Evolutionary conservation across 352 stramenopile genomes (phyloP).

Genomic region (Globisporangium alternatum): DNA sequence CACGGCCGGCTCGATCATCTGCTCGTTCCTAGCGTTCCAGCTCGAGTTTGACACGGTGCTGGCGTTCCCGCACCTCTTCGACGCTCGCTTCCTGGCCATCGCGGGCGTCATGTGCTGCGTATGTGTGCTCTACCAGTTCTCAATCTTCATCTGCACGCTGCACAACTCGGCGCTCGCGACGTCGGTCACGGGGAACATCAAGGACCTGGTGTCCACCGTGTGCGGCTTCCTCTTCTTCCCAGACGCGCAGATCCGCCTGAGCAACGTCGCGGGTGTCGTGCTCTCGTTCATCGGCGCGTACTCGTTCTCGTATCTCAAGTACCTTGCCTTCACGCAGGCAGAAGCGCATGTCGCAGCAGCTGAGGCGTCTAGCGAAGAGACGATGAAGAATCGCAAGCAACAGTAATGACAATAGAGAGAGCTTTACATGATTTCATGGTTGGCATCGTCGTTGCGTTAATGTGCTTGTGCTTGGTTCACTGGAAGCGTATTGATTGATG

Average conservation of each 20-base stretch:
- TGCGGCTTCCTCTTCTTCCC: slow-evolving; percentile 59
- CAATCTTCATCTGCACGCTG: slow-evolving; percentile 65
- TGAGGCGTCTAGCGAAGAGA: neutral
- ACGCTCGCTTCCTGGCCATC: slow-evolving; percentile 31
- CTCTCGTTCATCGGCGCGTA: slow-evolving; percentile 73
- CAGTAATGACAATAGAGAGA: neutral
- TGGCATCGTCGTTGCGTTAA: too few relatives aligned
- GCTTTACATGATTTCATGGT: neutral
- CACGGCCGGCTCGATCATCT: slow-evolving; percentile 41
- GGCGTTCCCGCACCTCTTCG: slow-evolving; percentile 24
- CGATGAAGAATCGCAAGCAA: slow-evolving; percentile 1
- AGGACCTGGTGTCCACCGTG: slow-evolving; percentile 62
- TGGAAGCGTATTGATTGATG: neutral
- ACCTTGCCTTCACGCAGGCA: slow-evolving; percentile 32
- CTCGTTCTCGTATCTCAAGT: slow-evolving; percentile 74
- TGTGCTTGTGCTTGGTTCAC: neutral
- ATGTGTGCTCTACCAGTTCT: slow-evolving; percentile 75
- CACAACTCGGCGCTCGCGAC: slow-evolving; percentile 69
- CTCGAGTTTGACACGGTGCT: slow-evolving; percentile 43
- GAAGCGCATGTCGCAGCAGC: neutral
- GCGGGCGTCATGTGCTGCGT: slow-evolving; percentile 57
- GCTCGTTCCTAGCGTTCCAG: slow-evolving; percentile 30
- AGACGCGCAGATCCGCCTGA: slow-evolving; percentile 38
- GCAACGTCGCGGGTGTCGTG: slow-evolving; percentile 50
- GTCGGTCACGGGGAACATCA: slow-evolving; percentile 75